A percentile compares a stretch with the other conserved stretches of the same genome.
Evolutionary conservation across 371 early-diverging fungal species (phyloP).

Genomic region (Mortierella polycephala): DNA sequence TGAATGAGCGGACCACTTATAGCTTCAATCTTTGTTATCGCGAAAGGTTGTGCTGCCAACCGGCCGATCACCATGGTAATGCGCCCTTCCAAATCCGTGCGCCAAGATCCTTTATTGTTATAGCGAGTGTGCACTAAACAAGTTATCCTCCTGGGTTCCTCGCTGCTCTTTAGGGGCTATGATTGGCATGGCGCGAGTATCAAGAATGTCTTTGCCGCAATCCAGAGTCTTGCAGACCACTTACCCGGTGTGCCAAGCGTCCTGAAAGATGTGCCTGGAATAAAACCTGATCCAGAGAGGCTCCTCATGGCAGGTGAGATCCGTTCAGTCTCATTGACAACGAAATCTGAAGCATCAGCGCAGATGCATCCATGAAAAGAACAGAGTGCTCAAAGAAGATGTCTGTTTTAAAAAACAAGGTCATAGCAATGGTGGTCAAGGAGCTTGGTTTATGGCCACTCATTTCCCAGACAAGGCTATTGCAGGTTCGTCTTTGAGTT

Average conservation of each 20-base stretch:
- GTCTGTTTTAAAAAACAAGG: constrained; percentile 52
- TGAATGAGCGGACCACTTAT: background rate
- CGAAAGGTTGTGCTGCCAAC: constrained; percentile 66
- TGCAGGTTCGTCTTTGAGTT: constrained; percentile 58
- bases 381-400: too few relatives aligned
- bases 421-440: constrained; percentile 83
- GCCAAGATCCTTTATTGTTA: background rate
- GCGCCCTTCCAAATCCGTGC: background rate
- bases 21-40: background rate
- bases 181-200: constrained; percentile 68
- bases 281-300: constrained; percentile 34
- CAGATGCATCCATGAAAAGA: background rate
- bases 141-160: too few relatives aligned
- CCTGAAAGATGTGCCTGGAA: constrained; percentile 18
- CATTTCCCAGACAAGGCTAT: constrained; percentile 76
- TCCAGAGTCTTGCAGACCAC: constrained; percentile 38
- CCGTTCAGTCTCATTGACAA: background rate
- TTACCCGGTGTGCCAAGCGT: constrained; percentile 38
- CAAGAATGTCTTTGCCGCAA: constrained; percentile 55
- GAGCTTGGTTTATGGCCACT: constrained; percentile 74
- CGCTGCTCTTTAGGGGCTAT: constrained; percentile 55
- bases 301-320: constrained; percentile 48
- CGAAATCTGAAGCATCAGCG: background rate
- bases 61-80: constrained; percentile 77
- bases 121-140: background rate